Base-by-base conservation (phyloP, 2,329 filamentous ascomycete genomes). In the Fusarium oligoseptatum region DNA sequence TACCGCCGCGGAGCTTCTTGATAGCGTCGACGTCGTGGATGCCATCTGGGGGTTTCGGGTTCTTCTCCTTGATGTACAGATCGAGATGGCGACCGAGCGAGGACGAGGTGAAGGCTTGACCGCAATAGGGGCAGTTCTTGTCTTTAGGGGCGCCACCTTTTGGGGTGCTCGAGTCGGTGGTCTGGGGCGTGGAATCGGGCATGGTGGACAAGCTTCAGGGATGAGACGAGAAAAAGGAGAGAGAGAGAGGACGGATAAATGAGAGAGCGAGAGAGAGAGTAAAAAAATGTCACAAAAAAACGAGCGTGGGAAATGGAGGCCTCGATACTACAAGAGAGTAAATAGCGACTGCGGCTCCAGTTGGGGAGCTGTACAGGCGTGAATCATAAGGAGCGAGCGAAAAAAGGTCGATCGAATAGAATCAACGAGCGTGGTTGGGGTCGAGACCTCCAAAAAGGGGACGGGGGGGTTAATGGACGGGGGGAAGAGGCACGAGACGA, bases 31-130 rank as follows among this genome's bases (percentile, higher is more conserved):
- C 94, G 85, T 97, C 89, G 83, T 98, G 96, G 55, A 98, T 85
- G 60, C 95, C 95, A 84, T 98, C 96, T 8, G 93, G 86, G 2
- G 92, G 89, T 83, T 95, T 97, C 2, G 96, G 95, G 82, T 98
- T 98, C 85, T 95, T 97, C 68, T 95, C 93, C 80, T 95, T 95
- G 79, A 98, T 95, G 83, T 97, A 98, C 43, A 98, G 90, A 82
- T 98, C 96, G 76, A 98, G 92, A 84, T 98, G 96, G 55, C 96
- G 93, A 60, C 96, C 96, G 63, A 98, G 90, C 3, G 95, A 97
- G 17, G 95, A 98, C 2, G 95, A 98, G 17, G 96, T 98, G 81
- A 98, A 98, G 8, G 93, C 88, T 82, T 98, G 95, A 56, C 91
- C 88, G 83, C 96, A 98, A 85, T 94, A 98, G 39, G 92, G 94